These are phyloP conservation scores for Pyropia yezoensis DNA, from an alignment of 23 red algal species.

Conservation along the genomic window DNA sequence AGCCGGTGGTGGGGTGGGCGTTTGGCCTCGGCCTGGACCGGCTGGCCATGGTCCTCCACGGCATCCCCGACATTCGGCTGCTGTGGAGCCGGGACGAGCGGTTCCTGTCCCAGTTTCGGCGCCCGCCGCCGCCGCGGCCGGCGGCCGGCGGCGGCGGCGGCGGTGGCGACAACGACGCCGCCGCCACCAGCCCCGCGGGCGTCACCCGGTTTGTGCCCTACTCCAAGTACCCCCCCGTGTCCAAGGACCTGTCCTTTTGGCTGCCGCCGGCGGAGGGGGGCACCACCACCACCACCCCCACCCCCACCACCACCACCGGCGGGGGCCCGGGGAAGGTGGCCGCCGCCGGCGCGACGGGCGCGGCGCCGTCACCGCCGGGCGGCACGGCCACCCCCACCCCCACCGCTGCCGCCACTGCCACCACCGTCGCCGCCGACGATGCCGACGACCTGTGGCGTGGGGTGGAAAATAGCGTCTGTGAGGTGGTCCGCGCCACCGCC, in stretches of 20 bases:
- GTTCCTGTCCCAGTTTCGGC: conserved; percentile 59
- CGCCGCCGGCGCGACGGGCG: too few species aligned
- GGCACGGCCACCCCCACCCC: not conserved
- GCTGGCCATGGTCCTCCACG: conserved; percentile 95
- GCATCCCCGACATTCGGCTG: conserved; percentile 88
- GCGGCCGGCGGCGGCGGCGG: too few species aligned
- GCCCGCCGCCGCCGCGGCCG: too few species aligned
- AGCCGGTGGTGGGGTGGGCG: conserved; percentile 68
- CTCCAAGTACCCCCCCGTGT: conserved; percentile 66
- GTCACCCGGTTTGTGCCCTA: conserved; percentile 50
- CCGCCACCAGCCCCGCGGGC: not conserved
- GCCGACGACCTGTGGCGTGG: conserved; percentile 15
- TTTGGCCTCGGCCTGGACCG: conserved; percentile 94
- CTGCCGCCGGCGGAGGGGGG: not conserved
- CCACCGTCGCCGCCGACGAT: not conserved
- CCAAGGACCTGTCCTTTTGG: conserved; percentile 92
- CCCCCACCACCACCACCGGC: too few species aligned
- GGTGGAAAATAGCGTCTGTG: conserved; percentile 83
- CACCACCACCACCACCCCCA: not conserved
- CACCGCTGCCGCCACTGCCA: not conserved
- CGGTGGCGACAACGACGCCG: not conserved
- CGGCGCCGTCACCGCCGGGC: too few species aligned
- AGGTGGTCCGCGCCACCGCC: conserved; percentile 57
- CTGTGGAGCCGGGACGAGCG: conserved; percentile 90
- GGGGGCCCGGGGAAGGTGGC: too few species aligned